Base-by-base conservation (phyloP, 192 early-diverging fungal species). In the Backusella westeae region DNA sequence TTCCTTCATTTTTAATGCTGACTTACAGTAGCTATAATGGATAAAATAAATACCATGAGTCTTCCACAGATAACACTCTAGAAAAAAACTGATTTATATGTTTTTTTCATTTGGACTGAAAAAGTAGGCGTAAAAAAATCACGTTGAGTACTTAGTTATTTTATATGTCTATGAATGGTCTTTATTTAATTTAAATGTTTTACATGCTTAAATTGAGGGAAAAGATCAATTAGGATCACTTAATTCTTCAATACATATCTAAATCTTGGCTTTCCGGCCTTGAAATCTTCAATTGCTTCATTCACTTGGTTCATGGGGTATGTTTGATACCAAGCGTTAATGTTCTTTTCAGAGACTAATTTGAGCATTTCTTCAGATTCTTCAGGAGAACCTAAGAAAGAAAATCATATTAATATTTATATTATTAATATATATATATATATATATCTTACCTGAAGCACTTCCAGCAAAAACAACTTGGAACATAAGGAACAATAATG, bases 251-350 rank as follows among this genome's bases (percentile, higher is more conserved):
- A 39, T 39, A 39, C 38, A 39, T 39, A 39, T 39, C 38, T 39
- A 39, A 39, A 39, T 39, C 38, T 39, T 39, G 38, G 38, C 38
- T 39, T 39, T 39, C 38, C 38, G 9, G 38, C 38, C 38, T 39
- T 39, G 10, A 39, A 39, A 42, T 77, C 85, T 79, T 87, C 79
- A 39, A 93, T 75, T n/a, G 89, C 94, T 42, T 87, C 85, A 72
- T 92, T 91, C 71, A 85, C 81, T 34, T 92, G 78, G 34, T 76
- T 85, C 85, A 94, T 91, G 8, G 90, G 85, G 39, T 77, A 77
- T 34, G 75, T 79, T 71, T 89, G 87, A 38, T 92, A 85, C 72
- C 83, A 83, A 0, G 89, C 83, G 29, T 77, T 78, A 65, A 93
- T 80, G n/a, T 86, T 78, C 42, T 87, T 81, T 84, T 91, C 77